These are phyloP conservation scores for Hemileccinum hortonii DNA, from an alignment of 1,284 basidiomycete species.

Conservation along the genomic window DNA sequence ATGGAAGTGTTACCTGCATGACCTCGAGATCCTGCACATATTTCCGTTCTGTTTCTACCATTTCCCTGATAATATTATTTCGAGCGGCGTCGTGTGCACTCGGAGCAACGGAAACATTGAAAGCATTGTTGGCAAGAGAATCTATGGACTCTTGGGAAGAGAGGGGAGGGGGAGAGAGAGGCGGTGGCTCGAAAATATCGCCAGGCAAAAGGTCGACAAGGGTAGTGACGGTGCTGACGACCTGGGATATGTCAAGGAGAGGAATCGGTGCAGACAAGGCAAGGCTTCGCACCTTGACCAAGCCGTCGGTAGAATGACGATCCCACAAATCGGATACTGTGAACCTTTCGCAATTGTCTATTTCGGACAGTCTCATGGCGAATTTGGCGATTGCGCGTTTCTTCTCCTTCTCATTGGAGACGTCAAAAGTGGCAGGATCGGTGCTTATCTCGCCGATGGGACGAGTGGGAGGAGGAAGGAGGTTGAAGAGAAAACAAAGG, in stretches of 20 bases:
- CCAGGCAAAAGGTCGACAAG: constrained; percentile 82
- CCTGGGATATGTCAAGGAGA: constrained; percentile 44
- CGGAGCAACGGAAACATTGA: constrained; percentile 40
- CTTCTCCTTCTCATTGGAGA: constrained; percentile 72
- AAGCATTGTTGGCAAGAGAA: constrained; percentile 48
- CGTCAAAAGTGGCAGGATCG: constrained; percentile 60
- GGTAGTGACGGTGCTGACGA: constrained; percentile 87
- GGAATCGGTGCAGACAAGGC: background rate
- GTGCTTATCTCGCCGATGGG: constrained; percentile 68
- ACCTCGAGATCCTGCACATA: constrained; percentile 98
- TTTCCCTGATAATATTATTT: constrained; percentile 80
- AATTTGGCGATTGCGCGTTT: constrained; percentile 80
- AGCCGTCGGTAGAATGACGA: constrained; percentile 88
- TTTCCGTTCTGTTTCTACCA: constrained; percentile 94
- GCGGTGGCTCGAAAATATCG: constrained; percentile 67
- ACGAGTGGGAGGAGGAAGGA: constrained; percentile 67
- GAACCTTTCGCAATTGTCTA: constrained; percentile 68
- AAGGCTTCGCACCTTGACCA: constrained; percentile 79
- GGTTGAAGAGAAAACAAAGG: constrained; percentile 94
- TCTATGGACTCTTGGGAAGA: constrained; percentile 61
- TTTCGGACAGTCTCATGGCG: constrained; percentile 68
- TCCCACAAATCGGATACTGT: constrained; percentile 89
- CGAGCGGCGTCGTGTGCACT: constrained; percentile 67
- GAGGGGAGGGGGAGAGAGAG: constrained; percentile 56
- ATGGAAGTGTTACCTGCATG: constrained; percentile 71